Conservation (phyloP, 495 filamentous ascomycete species). For the Penicillium coffeae region DNA sequence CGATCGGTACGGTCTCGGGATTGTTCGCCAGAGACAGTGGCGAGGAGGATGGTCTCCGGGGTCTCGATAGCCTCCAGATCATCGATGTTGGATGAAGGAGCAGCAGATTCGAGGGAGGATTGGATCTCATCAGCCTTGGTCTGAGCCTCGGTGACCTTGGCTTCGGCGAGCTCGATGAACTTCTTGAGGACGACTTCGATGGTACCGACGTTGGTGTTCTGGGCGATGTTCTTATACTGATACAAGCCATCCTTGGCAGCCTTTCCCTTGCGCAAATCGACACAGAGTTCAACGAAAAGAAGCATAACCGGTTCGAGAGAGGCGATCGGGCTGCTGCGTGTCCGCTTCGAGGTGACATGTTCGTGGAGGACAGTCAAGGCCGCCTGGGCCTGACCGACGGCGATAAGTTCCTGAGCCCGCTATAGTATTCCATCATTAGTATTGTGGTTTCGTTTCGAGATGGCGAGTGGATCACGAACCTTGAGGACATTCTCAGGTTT, state of each 20-base stretch:
- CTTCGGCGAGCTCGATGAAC: constrained; percentile 94
- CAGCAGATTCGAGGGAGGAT: constrained; percentile 69
- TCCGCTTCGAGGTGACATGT: constrained; percentile 97
- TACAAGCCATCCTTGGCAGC: constrained; percentile 97
- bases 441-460: too few relatives aligned
- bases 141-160: constrained; percentile 95
- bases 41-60: constrained; percentile 94
- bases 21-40: constrained; percentile 96
- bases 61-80: constrained; percentile 97
- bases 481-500: constrained; percentile 99
- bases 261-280: constrained; percentile 96
- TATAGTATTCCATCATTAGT: constrained; percentile 32
- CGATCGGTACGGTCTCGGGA: constrained; percentile 94
- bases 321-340: constrained; percentile 93
- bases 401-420: constrained; percentile 96
- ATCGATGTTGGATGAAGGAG: constrained; percentile 73
- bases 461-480: constrained; percentile 37
- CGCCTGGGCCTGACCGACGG: constrained; percentile 86
- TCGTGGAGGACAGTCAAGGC: constrained; percentile 95
- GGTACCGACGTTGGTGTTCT: constrained; percentile 97
- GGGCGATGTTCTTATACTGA: constrained; percentile 98
- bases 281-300: constrained; percentile 91
- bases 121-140: constrained; percentile 93
- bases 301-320: constrained; percentile 98
- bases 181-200: constrained; percentile 96